Conservation (phyloP, 208 protist species). For the Zelonia costaricensis region DNA sequence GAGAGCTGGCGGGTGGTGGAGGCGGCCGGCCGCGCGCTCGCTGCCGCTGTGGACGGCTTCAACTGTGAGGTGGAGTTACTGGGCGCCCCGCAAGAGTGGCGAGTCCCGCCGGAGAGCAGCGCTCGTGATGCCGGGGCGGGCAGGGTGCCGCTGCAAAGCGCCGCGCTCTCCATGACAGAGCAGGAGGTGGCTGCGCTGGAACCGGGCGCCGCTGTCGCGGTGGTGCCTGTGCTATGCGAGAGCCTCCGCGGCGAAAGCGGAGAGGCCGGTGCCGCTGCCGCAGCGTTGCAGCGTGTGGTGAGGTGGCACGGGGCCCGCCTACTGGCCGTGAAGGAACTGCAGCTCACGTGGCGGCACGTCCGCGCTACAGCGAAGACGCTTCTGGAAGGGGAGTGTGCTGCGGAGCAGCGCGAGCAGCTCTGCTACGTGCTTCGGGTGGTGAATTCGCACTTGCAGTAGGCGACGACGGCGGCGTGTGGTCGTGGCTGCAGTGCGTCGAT, state of each 20-base stretch:
- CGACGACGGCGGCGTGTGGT: no score
- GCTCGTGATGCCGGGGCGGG: background rate
- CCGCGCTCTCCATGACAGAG: slow-evolving; percentile 5
- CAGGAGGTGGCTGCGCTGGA: slow-evolving; percentile 1
- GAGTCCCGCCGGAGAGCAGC: background rate
- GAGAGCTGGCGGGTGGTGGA: slow-evolving; percentile 8
- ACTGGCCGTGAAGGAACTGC: slow-evolving; percentile 7
- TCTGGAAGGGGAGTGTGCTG: background rate
- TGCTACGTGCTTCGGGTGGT: no score
- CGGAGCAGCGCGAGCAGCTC: background rate
- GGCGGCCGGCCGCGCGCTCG: slow-evolving; percentile 5
- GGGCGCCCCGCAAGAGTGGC: slow-evolving; percentile 6
- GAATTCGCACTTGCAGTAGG: no score
- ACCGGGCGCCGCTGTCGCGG: background rate
- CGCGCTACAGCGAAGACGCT: slow-evolving; percentile 11
- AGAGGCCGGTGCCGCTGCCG: background rate
- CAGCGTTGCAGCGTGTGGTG: background rate
- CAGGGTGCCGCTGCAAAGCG: no score
- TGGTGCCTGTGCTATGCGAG: slow-evolving; percentile 2
- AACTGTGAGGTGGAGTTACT: slow-evolving; percentile 24
- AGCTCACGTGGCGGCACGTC: slow-evolving; percentile 16
- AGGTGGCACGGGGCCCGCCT: background rate
- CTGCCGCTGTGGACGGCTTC: slow-evolving; percentile 10
- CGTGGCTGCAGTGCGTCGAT: no score
- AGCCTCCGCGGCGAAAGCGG: slow-evolving; percentile 4